A percentile compares a stretch with the other conserved stretches of the same genome.
phyloP scores from a whole-genome alignment of 83 land plant species.

The Picea mariana region DNA sequence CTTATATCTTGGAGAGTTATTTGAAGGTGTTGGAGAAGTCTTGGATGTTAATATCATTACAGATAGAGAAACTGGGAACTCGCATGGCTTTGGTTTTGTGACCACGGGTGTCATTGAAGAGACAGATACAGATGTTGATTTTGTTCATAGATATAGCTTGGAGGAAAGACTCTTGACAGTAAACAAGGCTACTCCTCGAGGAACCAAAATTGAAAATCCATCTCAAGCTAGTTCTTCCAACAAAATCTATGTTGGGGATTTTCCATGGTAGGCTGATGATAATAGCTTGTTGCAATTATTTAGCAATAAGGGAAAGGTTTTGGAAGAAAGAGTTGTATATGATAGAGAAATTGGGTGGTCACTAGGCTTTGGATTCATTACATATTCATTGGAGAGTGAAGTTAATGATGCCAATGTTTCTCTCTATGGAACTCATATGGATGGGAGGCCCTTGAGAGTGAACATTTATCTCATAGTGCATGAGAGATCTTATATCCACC shows the following conservation, averaged over 20 bases:
- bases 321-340: slow-evolving; percentile 54
- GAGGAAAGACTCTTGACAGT: too few species aligned
- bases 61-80: too few species aligned
- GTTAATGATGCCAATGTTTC: slow-evolving; percentile 57
- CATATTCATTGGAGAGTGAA: slow-evolving; percentile 48
- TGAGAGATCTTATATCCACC: too few species aligned
- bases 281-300: slow-evolving; percentile 41
- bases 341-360: slow-evolving; percentile 75
- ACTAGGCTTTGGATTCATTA: slow-evolving; percentile 75
- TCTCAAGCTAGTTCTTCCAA: neutral
- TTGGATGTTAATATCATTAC: too few species aligned
- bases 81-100: too few species aligned
- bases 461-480: slow-evolving; percentile 22
- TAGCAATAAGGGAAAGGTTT: slow-evolving; percentile 67
- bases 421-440: slow-evolving; percentile 66
- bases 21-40: too few species aligned
- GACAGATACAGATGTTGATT: too few species aligned
- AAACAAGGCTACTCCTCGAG: slow-evolving; percentile 21
- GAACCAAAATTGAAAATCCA: slow-evolving; percentile 27
- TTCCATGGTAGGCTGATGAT: slow-evolving; percentile 58
- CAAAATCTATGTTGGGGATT: too few species aligned
- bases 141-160: too few species aligned
- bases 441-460: slow-evolving; percentile 57
- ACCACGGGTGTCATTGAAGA: too few species aligned
- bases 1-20: too few species aligned